phyloP scores from a whole-genome alignment of 495 filamentous ascomycete genomes.

The Neurospora sp. region DNA sequence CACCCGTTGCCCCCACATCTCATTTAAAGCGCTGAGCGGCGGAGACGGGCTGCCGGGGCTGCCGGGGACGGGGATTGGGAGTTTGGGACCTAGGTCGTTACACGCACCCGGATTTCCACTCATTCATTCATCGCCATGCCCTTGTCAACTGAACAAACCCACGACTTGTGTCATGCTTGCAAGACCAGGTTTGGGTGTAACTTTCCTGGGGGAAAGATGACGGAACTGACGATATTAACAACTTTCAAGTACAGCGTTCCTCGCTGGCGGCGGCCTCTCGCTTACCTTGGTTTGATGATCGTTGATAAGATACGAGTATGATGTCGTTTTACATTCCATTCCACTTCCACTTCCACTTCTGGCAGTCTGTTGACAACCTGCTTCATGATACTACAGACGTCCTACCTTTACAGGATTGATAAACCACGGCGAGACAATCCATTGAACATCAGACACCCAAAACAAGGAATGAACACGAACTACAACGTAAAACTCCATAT shows the following conservation, averaged over 20 bases:
- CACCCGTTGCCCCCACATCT: slow-evolving; percentile 5
- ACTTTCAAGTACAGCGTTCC: neutral
- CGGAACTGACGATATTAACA: neutral
- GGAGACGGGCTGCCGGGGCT: neutral
- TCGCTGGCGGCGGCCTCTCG: neutral
- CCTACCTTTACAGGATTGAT: neutral
- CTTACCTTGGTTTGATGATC: neutral
- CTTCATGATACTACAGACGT: neutral
- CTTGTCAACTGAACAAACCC: neutral
- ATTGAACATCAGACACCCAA: neutral
- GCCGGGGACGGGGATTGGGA: neutral
- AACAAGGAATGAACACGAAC: neutral
- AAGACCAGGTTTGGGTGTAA: neutral
- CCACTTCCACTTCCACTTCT: neutral
- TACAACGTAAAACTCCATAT: neutral
- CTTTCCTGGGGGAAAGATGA: neutral
- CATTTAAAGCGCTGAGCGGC: slow-evolving; percentile 6
- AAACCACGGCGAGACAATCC: neutral
- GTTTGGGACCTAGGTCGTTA: neutral
- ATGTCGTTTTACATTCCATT: neutral
- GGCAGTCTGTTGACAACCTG: neutral
- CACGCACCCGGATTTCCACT: neutral
- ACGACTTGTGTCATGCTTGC: neutral
- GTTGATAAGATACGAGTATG: neutral
- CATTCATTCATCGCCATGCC: neutral